These are phyloP conservation scores for Gillenia trifoliata DNA, from an alignment of 306 rosid species.

Conservation along the genomic window DNA sequence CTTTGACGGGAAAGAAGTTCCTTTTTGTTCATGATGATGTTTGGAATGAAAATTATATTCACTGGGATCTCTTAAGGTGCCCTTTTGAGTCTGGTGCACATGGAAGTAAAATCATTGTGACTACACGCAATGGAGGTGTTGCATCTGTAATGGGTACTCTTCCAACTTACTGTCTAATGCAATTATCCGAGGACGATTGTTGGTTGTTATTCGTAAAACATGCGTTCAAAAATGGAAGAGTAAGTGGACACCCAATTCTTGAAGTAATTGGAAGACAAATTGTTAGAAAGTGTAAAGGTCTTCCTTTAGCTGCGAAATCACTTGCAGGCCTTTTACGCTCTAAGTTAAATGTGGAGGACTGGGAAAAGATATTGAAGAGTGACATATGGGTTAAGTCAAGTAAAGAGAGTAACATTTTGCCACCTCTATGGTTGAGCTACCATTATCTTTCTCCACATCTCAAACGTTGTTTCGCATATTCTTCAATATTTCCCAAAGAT, in stretches of 20 bases:
- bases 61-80: background rate
- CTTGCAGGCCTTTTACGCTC: background rate
- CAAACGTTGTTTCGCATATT: slow-evolving; percentile 19
- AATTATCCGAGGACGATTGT: background rate
- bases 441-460: slow-evolving; percentile 11
- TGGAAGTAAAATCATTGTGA: slow-evolving; percentile 8
- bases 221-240: background rate
- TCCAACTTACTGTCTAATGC: background rate
- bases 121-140: slow-evolving; percentile 7
- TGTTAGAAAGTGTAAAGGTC: slow-evolving; percentile 4
- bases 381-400: background rate
- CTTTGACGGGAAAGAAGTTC: background rate
- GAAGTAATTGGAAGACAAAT: slow-evolving; percentile 14
- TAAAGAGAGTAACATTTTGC: background rate
- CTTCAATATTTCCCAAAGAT: slow-evolving; percentile 28
- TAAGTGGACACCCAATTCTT: background rate
- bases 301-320: slow-evolving; percentile 2
- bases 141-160: background rate
- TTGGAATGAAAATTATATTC: background rate
- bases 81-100: background rate
- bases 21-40: slow-evolving; percentile 6
- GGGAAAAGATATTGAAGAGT: background rate
- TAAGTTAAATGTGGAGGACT: background rate
- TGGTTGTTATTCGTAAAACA: slow-evolving; percentile 3
- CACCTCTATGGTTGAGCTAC: slow-evolving; percentile 10